Percentiles rank a stretch among this genome's conserved stretches.
Conservation (phyloP, 768 basidiomycete species). For the Russula virescens region DNA sequence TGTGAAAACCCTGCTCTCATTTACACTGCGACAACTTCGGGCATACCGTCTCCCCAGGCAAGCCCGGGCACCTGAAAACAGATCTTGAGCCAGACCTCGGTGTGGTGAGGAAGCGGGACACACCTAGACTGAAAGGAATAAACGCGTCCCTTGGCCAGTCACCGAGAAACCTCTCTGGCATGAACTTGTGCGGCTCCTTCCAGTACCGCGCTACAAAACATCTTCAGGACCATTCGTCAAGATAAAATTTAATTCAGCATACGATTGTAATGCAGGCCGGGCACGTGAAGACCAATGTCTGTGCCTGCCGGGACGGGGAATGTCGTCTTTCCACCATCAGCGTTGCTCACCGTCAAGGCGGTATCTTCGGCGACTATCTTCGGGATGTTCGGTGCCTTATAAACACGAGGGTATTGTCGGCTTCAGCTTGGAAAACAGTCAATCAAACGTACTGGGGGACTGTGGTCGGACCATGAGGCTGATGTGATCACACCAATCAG, state of each 20-base stretch:
- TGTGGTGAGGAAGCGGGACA: neutral
- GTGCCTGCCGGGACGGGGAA: constrained; percentile 43
- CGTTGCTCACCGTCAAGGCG: constrained; percentile 32
- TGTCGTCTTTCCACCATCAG: constrained; percentile 35
- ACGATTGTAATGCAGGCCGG: constrained; percentile 50
- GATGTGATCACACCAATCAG: too few species aligned
- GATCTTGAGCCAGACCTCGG: neutral
- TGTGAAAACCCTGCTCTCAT: neutral
- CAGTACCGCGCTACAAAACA: constrained; percentile 46
- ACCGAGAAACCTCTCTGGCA: constrained; percentile 33
- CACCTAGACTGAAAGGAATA: constrained; percentile 30
- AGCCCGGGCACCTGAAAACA: constrained; percentile 18
- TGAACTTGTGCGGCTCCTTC: constrained; percentile 46
- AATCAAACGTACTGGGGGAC: constrained; percentile 11
- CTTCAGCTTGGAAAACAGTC: neutral
- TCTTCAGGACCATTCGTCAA: neutral
- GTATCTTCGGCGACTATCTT: constrained; percentile 46
- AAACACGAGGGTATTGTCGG: constrained; percentile 19
- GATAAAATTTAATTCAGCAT: neutral
- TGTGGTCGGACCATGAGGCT: neutral
- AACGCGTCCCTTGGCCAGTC: constrained; percentile 33
- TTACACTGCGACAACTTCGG: neutral
- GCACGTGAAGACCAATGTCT: constrained; percentile 33
- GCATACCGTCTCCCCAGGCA: constrained; percentile 26
- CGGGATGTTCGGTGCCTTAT: constrained; percentile 41